Evolutionary conservation across 371 early-diverging fungal species (phyloP).

Genomic region (Mycotypha africana): DNA sequence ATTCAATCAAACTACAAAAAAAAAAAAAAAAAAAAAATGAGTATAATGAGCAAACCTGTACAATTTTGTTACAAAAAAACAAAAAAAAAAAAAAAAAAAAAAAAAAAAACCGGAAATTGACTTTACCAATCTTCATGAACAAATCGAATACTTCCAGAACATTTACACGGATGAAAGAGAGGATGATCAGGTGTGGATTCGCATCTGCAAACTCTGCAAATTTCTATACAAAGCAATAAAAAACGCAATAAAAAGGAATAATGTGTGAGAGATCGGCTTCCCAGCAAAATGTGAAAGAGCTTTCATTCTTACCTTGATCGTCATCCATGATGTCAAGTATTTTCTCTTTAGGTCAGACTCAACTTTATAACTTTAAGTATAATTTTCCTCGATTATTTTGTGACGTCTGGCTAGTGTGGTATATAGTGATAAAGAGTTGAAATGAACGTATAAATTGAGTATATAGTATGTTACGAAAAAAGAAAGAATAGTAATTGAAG

Average conservation of each 20-base stretch:
- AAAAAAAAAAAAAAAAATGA: background rate
- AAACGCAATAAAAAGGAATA: background rate
- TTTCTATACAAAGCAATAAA: constrained; percentile 16
- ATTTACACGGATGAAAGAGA: constrained; percentile 72
- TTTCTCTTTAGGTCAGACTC: too few relatives aligned
- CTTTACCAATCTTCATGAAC: constrained; percentile 66
- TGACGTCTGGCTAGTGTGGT: too few relatives aligned
- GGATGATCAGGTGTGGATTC: constrained; percentile 59
- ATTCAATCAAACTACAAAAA: constrained; percentile 64
- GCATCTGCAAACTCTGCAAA: constrained; percentile 74
- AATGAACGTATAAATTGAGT: too few relatives aligned
- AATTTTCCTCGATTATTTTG: background rate
- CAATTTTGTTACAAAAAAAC: background rate
- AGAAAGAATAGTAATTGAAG: too few relatives aligned
- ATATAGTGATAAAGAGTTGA: too few relatives aligned
- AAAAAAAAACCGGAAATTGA: background rate
- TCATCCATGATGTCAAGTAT: constrained; percentile 18
- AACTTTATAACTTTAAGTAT: too few relatives aligned
- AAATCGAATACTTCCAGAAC: constrained; percentile 72
- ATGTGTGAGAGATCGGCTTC: background rate
- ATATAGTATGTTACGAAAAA: too few relatives aligned
- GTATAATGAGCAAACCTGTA: too few relatives aligned
- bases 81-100: too few relatives aligned
- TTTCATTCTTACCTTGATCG: constrained; percentile 10
- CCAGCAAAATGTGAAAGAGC: too few relatives aligned